Evolutionary conservation across 495 filamentous ascomycete genomes (phyloP).

Genomic region (Daldinia bambusicola): DNA sequence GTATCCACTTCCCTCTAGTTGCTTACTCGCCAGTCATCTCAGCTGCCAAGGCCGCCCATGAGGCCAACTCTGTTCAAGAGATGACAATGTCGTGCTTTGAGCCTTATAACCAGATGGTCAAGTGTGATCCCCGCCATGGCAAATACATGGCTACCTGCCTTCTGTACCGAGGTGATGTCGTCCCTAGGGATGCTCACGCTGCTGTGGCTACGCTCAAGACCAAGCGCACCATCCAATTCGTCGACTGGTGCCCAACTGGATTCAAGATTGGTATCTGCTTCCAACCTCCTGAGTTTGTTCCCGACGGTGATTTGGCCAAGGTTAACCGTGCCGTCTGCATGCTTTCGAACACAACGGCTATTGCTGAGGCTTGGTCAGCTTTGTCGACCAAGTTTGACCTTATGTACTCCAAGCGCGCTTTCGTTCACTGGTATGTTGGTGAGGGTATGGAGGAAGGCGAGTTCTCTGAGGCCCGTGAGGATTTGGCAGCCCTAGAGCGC

Average conservation of each 20-base stretch:
- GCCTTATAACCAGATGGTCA: slow-evolving; percentile 95
- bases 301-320: slow-evolving; percentile 96
- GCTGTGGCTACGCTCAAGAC: slow-evolving; percentile 97
- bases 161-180: slow-evolving; percentile 97
- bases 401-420: slow-evolving; percentile 99
- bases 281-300: slow-evolving; percentile 93
- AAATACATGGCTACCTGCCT: slow-evolving; percentile 99
- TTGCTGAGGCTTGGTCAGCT: slow-evolving; percentile 97
- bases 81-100: slow-evolving; percentile 89
- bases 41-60: slow-evolving; percentile 91
- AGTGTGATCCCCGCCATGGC: slow-evolving; percentile 97
- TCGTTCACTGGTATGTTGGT: slow-evolving; percentile 99
- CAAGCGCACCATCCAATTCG: slow-evolving; percentile 98
- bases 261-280: slow-evolving; percentile 99
- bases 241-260: slow-evolving; percentile 99
- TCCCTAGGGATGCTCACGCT: slow-evolving; percentile 91
- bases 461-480: slow-evolving; percentile 98
- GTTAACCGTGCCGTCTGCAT: slow-evolving; percentile 99
- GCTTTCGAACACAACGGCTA: slow-evolving; percentile 99
- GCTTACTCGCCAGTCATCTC: slow-evolving; percentile 96
- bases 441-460: slow-evolving; percentile 99
- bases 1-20: slow-evolving; percentile 98
- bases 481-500: slow-evolving; percentile 95
- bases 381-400: slow-evolving; percentile 99
- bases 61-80: slow-evolving; percentile 89